phyloP scores from a whole-genome alignment of 306 rosid species.

The Castanea sativa region DNA sequence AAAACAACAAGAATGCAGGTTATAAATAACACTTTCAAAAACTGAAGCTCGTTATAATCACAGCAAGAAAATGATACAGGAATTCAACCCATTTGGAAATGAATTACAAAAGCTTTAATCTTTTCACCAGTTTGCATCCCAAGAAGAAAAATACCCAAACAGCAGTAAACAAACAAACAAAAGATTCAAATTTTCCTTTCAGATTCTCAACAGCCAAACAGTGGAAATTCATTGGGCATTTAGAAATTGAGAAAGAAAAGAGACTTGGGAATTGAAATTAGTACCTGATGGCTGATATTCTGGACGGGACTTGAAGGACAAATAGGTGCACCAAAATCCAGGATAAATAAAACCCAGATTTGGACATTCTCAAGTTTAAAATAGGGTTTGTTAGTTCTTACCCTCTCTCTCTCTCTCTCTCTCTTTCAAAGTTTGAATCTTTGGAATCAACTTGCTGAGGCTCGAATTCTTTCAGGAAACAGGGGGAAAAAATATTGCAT shows the following conservation, averaged over 20 bases:
- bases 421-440: background rate
- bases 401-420: background rate
- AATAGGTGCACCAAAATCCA: constrained; percentile 18
- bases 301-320: constrained; percentile 18
- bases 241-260: background rate
- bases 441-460: background rate
- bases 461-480: too few species aligned
- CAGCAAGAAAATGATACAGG: background rate
- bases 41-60: background rate
- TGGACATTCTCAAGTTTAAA: background rate
- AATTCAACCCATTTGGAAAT: background rate
- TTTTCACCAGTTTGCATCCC: background rate
- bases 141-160: background rate
- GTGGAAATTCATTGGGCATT: background rate
- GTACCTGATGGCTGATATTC: constrained; percentile 34
- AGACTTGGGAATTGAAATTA: background rate
- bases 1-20: background rate
- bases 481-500: too few species aligned
- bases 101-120: background rate
- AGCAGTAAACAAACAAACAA: background rate
- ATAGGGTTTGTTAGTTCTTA: background rate
- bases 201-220: background rate
- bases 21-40: background rate
- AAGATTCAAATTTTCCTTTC: background rate
- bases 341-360: constrained; percentile 3